phyloP scores from a whole-genome alignment of 2,329 filamentous ascomycete genomes.

The Davidsoniella virescens region DNA sequence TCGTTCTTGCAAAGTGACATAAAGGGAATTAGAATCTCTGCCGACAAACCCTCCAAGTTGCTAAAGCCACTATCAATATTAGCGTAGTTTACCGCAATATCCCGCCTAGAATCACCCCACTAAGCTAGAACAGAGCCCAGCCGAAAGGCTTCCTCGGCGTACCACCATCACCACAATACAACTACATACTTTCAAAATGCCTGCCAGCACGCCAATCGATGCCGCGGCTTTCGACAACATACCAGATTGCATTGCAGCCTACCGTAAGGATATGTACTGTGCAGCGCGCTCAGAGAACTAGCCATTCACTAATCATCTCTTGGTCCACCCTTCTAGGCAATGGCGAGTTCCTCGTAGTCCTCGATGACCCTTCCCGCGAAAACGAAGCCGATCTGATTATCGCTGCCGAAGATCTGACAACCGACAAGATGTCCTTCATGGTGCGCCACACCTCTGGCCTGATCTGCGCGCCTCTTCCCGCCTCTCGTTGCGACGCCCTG shows the following conservation, averaged over 20 bases:
- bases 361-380: conserved; percentile 82
- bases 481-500: conserved; percentile 51
- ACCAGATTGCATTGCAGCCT: conserved; percentile 46
- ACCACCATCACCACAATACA: background rate
- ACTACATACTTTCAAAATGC: conserved; percentile 24
- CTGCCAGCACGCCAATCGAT: conserved; percentile 31
- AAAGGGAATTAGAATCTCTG: too few relatives aligned
- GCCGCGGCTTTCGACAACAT: conserved; percentile 45
- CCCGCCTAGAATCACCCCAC: background rate
- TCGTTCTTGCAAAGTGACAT: too few relatives aligned
- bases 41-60: too few relatives aligned
- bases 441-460: conserved; percentile 80
- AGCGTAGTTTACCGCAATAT: background rate
- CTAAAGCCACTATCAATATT: background rate
- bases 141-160: background rate
- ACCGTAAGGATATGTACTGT: conserved; percentile 32
- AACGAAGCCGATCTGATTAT: conserved; percentile 98
- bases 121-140: background rate
- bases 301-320: conserved; percentile 10
- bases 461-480: conserved; percentile 72
- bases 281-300: background rate
- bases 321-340: conserved; percentile 33
- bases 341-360: conserved; percentile 88
- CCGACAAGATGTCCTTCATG: conserved; percentile 90
- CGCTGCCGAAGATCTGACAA: conserved; percentile 67